Evolutionary conservation across 2,329 filamentous ascomycete species (phyloP).

Genomic region (Apiospora marii): DNA sequence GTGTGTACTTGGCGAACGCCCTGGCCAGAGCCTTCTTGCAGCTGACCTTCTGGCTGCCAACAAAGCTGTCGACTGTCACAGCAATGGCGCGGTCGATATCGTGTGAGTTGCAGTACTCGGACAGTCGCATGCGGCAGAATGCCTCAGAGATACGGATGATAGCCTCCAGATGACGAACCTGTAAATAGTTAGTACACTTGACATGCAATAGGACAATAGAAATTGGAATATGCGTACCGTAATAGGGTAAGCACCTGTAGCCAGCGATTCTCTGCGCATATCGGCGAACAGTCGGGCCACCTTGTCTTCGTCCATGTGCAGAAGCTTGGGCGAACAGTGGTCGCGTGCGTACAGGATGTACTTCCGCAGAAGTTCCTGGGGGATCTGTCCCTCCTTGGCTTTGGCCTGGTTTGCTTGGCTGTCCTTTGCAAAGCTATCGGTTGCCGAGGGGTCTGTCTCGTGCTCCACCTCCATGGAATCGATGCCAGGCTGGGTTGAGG

Average conservation of each 20-base stretch:
- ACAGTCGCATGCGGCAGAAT: slow-evolving; percentile 98
- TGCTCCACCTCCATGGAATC: slow-evolving; percentile 67
- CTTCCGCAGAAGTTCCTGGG: slow-evolving; percentile 90
- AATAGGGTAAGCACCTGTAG: slow-evolving; percentile 96
- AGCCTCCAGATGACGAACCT: slow-evolving; percentile 97
- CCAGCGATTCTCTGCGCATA: slow-evolving; percentile 91
- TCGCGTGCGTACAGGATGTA: slow-evolving; percentile 97
- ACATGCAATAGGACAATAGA: neutral
- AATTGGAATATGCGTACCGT: slow-evolving; percentile 70
- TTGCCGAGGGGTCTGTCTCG: slow-evolving; percentile 51
- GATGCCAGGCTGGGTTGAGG: slow-evolving; percentile 55
- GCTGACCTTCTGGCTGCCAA: slow-evolving; percentile 95
- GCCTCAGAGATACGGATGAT: slow-evolving; percentile 95
- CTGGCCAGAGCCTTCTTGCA: slow-evolving; percentile 95
- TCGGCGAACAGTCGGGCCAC: slow-evolving; percentile 92
- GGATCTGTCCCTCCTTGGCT: slow-evolving; percentile 73
- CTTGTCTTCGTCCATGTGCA: slow-evolving; percentile 98
- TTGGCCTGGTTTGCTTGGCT: slow-evolving; percentile 37
- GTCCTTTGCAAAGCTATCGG: slow-evolving; percentile 31
- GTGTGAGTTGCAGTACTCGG: slow-evolving; percentile 86
- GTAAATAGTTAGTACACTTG: slow-evolving; percentile 28
- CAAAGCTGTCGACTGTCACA: slow-evolving; percentile 95
- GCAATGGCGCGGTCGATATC: slow-evolving; percentile 98
- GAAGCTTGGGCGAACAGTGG: slow-evolving; percentile 88
- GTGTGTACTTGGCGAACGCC: slow-evolving; percentile 94